Conservation (phyloP, 2,329 filamentous ascomycete species). For the Capronia coronata region DNA sequence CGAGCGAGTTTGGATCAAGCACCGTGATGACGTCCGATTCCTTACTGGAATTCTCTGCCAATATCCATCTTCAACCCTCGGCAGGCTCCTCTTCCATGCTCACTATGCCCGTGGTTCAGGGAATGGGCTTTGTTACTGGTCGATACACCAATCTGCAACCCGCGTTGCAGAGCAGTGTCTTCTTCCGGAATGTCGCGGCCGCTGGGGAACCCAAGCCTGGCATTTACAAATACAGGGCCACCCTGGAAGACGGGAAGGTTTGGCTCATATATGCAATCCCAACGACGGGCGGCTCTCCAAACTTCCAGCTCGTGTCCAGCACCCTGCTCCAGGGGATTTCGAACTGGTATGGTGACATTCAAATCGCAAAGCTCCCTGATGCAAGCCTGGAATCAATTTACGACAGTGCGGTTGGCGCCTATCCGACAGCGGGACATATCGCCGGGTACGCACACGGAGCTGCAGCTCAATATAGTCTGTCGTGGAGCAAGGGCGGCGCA, state of each 20-base stretch:
- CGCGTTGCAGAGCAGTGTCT: constrained; percentile 65
- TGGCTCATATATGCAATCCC: constrained; percentile 77
- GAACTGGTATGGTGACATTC: constrained; percentile 70
- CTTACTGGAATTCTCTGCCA: constrained; percentile 52
- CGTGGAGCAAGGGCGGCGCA: constrained; percentile 65
- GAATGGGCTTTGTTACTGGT: constrained; percentile 80
- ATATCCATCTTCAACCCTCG: constrained; percentile 60
- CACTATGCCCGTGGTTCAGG: constrained; percentile 77
- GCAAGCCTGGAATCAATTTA: constrained; percentile 59
- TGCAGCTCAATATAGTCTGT: constrained; percentile 65
- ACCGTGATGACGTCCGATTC: constrained; percentile 53
- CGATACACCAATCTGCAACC: constrained; percentile 66
- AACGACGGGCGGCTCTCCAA: constrained; percentile 50
- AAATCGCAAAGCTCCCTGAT: constrained; percentile 70
- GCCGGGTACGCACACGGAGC: constrained; percentile 55
- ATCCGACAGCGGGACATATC: constrained; percentile 58
- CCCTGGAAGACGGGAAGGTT: constrained; percentile 62
- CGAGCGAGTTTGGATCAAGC: constrained; percentile 59
- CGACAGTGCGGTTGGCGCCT: constrained; percentile 70
- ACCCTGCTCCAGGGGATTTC: constrained; percentile 57
- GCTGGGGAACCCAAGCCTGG: constrained; percentile 52
- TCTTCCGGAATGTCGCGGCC: constrained; percentile 59
- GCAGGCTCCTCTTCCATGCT: constrained; percentile 54
- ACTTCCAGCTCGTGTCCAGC: constrained; percentile 62
- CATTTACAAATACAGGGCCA: constrained; percentile 68